Base-by-base conservation (phyloP, 768 basidiomycete genomes). In the Mycena metata region DNA sequence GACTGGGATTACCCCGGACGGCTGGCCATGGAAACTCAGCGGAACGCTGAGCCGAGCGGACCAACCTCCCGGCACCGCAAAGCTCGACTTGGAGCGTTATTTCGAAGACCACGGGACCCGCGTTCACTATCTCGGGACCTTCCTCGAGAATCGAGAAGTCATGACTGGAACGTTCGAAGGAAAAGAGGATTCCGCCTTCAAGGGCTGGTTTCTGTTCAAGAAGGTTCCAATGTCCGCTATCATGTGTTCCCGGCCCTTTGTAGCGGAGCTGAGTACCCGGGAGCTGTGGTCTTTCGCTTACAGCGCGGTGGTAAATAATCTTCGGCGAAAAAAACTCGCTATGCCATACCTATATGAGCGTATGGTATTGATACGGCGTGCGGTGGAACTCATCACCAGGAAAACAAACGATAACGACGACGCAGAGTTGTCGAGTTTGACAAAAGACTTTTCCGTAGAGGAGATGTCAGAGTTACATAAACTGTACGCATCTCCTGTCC, bases 171-270 rank as follows among this genome's bases (percentile, higher is more conserved):
- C 67, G 1, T 69, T 64, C 15, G 41, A 45, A 9, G 47, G 57
- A 24, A 21, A 16, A n/a, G n/a, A n/a, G n/a, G n/a, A n/a, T n/a
- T n/a, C 30, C 30, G n/a, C 24, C 7, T 23, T 30, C 33, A 50
- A 45, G 1, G 67, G 67, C 7, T 47, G 46, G 2, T 69, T 64
- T 54, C 2, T 69, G 41, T 55, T 69, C 49, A 69, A 69, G 45
- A 69, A 69, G 19, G 67, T 64, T 19, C 49, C 54, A 2, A 16
- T 5, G 2, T 36, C 62, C 0, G 15, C 11, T 8, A 46, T 69
- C 19, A 30, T 68, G 54, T 68, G 67, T 39, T 36, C 55, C 35
- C 67, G 60, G n/a, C 67, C 67, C n/a, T 15, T 62, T 5, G 41
- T 17, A 15, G 19, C 45, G 6, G 12, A 23, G 12, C 60, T 68